Evolutionary conservation across 2,329 filamentous ascomycete genomes (phyloP), one percentile per base, ranked within the genome.

Genomic region (Dactylellina cionopaga): DNA sequence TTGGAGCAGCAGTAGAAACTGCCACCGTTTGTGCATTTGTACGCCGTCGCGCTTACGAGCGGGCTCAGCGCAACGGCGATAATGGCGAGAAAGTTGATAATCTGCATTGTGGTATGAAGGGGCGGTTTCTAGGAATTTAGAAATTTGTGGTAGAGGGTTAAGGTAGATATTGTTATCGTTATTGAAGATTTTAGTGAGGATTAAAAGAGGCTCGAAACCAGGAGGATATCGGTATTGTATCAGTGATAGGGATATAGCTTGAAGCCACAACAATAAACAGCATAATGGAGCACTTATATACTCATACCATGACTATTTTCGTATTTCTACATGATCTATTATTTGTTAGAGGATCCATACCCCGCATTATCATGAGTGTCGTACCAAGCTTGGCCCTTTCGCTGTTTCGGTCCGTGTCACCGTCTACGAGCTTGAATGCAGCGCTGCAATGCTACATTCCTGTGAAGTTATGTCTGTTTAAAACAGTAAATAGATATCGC

Each of bases 321-420:
- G n/a, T 55, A 24, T 39, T 41, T 19, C 15, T 7, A 19, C 6
- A n/a, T 25, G 46, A 6, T 51, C 25, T 5, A 1, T 17, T 51
- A 51, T 47, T 41, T 15, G 37, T 41, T 10, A 43, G 15, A 5
- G 9, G 22, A 43, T 17, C 15, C 39, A 43, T 3, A 46, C 56
- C 31, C 43, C 43, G 56, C 31, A 51, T 29, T 49, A 47, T 47
- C 35, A 41, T 29, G n/a, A 55, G 29, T 7, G 15, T 41, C 13
- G 29, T 11, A 17, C 29, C 17, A 24, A 33, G 9, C 17, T 46
- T 25, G 31, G 13, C 19, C 19, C 15, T 15, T 13, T 47, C 62
- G 62, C 52, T 41, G 46, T 25, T 35, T 66, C 62, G 62, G 62
- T 49, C 62, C 62, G 62, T 58, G 25, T 33, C 56, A 66, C 62